Conservation (phyloP, 2,329 filamentous ascomycete genomes). For the Elsinoe fawcettii region DNA sequence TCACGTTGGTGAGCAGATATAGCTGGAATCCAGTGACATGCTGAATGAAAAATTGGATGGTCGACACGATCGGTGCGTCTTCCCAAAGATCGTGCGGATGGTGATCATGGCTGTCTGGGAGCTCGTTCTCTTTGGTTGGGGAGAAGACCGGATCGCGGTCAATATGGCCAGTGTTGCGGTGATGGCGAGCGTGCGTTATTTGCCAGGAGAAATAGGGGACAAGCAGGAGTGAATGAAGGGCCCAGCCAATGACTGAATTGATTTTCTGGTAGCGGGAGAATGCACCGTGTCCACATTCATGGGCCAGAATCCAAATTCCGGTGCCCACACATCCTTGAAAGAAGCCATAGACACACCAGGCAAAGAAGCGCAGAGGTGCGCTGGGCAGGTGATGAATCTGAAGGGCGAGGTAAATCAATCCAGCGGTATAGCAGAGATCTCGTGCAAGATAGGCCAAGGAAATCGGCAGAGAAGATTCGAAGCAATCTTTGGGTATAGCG, state of each 20-base stretch:
- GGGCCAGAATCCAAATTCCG: slow-evolving; percentile 62
- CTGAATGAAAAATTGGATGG: slow-evolving; percentile 21
- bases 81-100: slow-evolving; percentile 22
- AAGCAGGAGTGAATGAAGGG: slow-evolving; percentile 57
- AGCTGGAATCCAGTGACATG: slow-evolving; percentile 26
- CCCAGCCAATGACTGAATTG: slow-evolving; percentile 57
- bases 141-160: slow-evolving; percentile 32
- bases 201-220: slow-evolving; percentile 70
- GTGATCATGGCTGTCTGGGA: slow-evolving; percentile 14
- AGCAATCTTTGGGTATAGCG: slow-evolving; percentile 97
- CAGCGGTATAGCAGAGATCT: slow-evolving; percentile 63
- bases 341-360: slow-evolving; percentile 58
- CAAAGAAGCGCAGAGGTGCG: slow-evolving; percentile 54
- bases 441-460: slow-evolving; percentile 78
- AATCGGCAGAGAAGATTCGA: slow-evolving; percentile 68
- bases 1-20: slow-evolving; percentile 25
- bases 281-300: slow-evolving; percentile 63
- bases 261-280: slow-evolving; percentile 51
- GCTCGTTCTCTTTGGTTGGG: slow-evolving; percentile 22
- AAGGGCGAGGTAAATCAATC: slow-evolving; percentile 81
- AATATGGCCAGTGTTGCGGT: slow-evolving; percentile 49
- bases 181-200: slow-evolving; percentile 61
- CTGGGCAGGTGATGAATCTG: slow-evolving; percentile 74
- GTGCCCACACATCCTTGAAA: slow-evolving; percentile 59
- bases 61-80: slow-evolving; percentile 23